Evolutionary conservation across 768 basidiomycete genomes (phyloP), one percentile per base, ranked within the genome.

Genomic region (Mycena indigotica): DNA sequence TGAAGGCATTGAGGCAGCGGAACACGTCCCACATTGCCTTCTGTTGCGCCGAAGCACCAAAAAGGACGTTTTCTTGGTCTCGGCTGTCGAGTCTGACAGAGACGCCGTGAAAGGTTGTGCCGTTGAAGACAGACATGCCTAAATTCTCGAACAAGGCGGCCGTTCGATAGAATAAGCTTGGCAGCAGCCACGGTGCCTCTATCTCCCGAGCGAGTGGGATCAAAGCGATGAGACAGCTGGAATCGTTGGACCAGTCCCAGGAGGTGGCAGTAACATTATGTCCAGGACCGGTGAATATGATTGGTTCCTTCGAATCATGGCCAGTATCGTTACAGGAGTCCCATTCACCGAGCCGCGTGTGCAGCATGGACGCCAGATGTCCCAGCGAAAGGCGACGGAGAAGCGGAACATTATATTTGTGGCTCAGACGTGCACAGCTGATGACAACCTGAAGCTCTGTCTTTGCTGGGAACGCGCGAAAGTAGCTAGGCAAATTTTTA

Each of bases 191-290:
- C 15, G 26, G 50, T n/a, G 48, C 53, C 3, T 41, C 54, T 3
- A 55, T 54, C 35, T 60, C 58, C 3, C 58, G 58, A 30, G 50
- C 49, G 15, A 60, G 45, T 13, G 44, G 50, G 19, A 60, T 51
- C 4, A 39, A 13, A n/a, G 2, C 23, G 25, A 54, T 49, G 4
- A 19, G 2, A n/a, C n/a, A 29, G 2, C 5, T n/a, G 1, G 5
- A 3, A 16, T 28, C 4, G 2, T 4, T 1, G 3, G 51, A 26
- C 5, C 2, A 17, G 3, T 16, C 1, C 51, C 49, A 57, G 19
- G 50, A 51, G 1, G 28, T 1, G 5, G 5, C 15, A 3, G 16
- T 29, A 10, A 29, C 15, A 8, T 35, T 17, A 8, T 8, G 17
- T 8, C 15, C 8, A 6, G 23, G 41, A 23, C 6, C 15, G 13